A percentile compares a stretch with the other conserved stretches of the same genome.
These are phyloP conservation scores for Pythium coloratum DNA, from an alignment of 352 stramenopile species.

Conservation along the genomic window DNA sequence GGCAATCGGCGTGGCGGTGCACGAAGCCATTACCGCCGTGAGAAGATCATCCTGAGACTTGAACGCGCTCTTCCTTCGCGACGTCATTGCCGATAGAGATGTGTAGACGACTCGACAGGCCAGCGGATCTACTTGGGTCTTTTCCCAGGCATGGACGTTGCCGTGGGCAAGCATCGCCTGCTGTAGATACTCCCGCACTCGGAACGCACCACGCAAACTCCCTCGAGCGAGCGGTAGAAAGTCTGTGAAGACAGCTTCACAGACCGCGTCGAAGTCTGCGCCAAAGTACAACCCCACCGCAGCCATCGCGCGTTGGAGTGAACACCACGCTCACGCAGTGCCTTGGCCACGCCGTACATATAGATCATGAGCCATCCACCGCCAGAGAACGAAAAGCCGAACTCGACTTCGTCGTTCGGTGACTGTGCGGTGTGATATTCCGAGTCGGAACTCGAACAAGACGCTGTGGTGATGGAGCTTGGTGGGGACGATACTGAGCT, in stretches of 20 bases:
- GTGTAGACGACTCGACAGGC: slow-evolving; percentile 31
- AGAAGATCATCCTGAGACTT: slow-evolving; percentile 25
- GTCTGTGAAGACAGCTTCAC: slow-evolving; percentile 20
- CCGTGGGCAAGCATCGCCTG: slow-evolving; percentile 14
- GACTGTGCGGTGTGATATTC: no score
- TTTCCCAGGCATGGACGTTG: slow-evolving; percentile 26
- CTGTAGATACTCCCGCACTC: slow-evolving; percentile 31
- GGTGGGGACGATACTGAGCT: no score
- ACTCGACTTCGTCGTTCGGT: background rate
- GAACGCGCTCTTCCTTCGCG: slow-evolving; percentile 34
- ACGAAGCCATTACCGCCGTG: slow-evolving; percentile 33
- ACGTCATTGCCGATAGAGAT: slow-evolving; percentile 26
- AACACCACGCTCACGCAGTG: slow-evolving; percentile 26
- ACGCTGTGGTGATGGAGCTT: no score
- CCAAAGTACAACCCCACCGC: slow-evolving; percentile 30
- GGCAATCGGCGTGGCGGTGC: slow-evolving; percentile 23
- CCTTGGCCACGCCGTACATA: slow-evolving; percentile 48
- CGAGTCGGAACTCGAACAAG: no score
- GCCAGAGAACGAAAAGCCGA: slow-evolving; percentile 32
- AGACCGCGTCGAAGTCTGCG: slow-evolving; percentile 38
- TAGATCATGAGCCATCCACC: slow-evolving; percentile 52
- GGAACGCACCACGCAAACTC: background rate
- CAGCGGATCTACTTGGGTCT: slow-evolving; percentile 20
- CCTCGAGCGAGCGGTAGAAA: slow-evolving; percentile 22
- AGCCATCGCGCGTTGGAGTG: slow-evolving; percentile 25